These are phyloP conservation scores for Blastomyces percursus DNA, from an alignment of 2,329 filamentous ascomycete genomes.

Conservation along the genomic window DNA sequence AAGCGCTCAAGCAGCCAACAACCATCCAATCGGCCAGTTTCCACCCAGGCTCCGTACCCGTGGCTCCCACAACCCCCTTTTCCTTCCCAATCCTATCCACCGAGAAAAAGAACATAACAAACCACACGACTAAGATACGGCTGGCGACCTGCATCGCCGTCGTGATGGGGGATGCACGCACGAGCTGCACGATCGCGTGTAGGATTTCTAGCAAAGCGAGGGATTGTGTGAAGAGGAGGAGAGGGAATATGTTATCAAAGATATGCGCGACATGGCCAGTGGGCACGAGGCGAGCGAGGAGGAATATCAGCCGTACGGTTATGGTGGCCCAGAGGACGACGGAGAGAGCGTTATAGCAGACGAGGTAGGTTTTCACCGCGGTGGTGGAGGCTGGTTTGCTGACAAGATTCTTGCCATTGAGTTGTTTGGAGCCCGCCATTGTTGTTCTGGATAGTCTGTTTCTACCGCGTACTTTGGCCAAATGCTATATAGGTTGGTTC, in stretches of 20 bases:
- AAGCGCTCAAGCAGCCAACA: constrained; percentile 56
- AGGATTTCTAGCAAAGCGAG: constrained; percentile 71
- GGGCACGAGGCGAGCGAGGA: constrained; percentile 42
- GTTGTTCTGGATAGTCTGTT: background rate
- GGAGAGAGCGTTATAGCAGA: constrained; percentile 73
- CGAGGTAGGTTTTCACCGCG: constrained; percentile 49
- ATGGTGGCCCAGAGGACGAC: constrained; percentile 68
- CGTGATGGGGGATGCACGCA: constrained; percentile 73
- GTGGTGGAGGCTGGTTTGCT: constrained; percentile 2
- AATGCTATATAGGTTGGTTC: background rate
- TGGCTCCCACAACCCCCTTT: constrained; percentile 23
- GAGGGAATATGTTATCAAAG: constrained; percentile 39
- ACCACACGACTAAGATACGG: constrained; percentile 83
- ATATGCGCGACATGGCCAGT: constrained; percentile 31
- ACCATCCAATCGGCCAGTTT: constrained; percentile 33
- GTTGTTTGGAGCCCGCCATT: background rate
- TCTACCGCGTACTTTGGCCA: background rate
- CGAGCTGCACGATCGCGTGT: constrained; percentile 68
- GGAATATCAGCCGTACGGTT: constrained; percentile 55
- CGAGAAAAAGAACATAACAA: constrained; percentile 64
- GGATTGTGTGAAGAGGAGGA: constrained; percentile 60
- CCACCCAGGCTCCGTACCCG: constrained; percentile 14
- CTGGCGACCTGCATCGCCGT: constrained; percentile 83
- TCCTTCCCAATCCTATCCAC: constrained; percentile 56
- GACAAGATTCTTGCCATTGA: background rate